phyloP scores from a whole-genome alignment of 2,329 filamentous ascomycete genomes.

The Colletotrichum viniferum region DNA sequence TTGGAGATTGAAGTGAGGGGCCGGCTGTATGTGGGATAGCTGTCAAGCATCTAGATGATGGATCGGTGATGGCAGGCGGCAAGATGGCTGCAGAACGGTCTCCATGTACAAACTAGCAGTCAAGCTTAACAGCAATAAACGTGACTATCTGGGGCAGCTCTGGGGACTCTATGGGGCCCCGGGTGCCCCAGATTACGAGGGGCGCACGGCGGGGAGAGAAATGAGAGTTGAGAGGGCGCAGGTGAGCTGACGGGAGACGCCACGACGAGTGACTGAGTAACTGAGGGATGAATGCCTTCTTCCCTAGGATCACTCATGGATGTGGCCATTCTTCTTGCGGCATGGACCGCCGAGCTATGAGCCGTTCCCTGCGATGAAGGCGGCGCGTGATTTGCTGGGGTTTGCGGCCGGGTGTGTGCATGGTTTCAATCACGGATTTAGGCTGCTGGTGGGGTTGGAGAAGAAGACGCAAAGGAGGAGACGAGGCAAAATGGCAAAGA shows the following conservation, averaged over 20 bases:
- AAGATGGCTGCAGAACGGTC: not conserved
- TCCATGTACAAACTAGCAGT: not conserved
- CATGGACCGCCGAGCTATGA: not conserved
- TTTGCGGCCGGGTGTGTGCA: not conserved
- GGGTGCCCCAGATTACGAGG: constrained; percentile 1
- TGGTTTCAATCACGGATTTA: constrained; percentile 1
- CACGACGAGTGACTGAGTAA: not conserved
- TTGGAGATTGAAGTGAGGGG: not conserved
- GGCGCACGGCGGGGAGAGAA: not conserved
- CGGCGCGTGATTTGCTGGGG: constrained; percentile 3
- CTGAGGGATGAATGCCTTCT: not conserved
- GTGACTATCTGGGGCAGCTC: not conserved
- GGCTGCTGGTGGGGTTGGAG: constrained; percentile 5
- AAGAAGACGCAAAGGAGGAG: not conserved
- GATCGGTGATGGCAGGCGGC: not conserved
- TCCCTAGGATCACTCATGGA: not conserved
- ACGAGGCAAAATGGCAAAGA: constrained; percentile 6
- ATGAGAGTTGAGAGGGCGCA: not conserved
- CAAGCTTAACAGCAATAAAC: constrained; percentile 7
- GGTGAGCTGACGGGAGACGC: not conserved
- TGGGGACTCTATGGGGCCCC: not conserved
- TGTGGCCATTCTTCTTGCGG: constrained; percentile 6
- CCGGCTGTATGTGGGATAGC: not conserved
- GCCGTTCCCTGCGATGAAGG: not conserved
- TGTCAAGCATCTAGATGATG: not conserved